These are phyloP conservation scores for Fistulifera pelliculosa DNA, from an alignment of 108 stramenopile genomes.

Conservation along the genomic window DNA sequence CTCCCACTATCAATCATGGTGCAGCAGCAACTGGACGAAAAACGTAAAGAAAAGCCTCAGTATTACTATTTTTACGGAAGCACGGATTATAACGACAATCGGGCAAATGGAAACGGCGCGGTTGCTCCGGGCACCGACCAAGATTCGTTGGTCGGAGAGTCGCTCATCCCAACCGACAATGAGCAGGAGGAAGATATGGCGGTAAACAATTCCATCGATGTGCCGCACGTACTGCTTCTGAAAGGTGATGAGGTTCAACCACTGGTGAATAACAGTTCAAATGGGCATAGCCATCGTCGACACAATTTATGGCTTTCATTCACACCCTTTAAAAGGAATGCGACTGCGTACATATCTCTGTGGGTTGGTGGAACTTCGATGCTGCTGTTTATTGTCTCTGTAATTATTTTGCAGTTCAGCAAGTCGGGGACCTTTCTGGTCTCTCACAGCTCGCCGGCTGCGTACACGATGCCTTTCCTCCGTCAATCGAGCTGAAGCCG, in stretches of 20 bases:
- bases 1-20: too few species aligned
- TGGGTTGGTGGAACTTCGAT: not conserved
- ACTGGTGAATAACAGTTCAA: not conserved
- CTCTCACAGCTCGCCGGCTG: not conserved
- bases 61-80: slow-evolving; percentile 40
- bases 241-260: slow-evolving; percentile 14
- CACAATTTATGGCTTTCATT: not conserved
- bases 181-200: slow-evolving; percentile 16
- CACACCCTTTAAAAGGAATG: not conserved
- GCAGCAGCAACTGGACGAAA: too few species aligned
- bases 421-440: not conserved
- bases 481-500: slow-evolving; percentile 49
- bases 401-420: not conserved
- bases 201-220: slow-evolving; percentile 4
- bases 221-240: slow-evolving; percentile 18
- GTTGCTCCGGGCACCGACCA: slow-evolving; percentile 4
- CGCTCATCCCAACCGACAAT: slow-evolving; percentile 28
- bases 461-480: slow-evolving; percentile 31
- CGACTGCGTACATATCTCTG: slow-evolving; percentile 1
- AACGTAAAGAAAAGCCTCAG: slow-evolving; percentile 13
- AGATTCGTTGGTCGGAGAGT: slow-evolving; percentile 35
- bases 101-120: not conserved
- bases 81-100: slow-evolving; percentile 1
- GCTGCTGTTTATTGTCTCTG: not conserved
- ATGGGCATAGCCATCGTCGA: not conserved